Percentiles rank a stretch among this genome's conserved stretches.
Evolutionary conservation across 768 basidiomycete species (phyloP).

Genomic region (Tricholoma sp.): DNA sequence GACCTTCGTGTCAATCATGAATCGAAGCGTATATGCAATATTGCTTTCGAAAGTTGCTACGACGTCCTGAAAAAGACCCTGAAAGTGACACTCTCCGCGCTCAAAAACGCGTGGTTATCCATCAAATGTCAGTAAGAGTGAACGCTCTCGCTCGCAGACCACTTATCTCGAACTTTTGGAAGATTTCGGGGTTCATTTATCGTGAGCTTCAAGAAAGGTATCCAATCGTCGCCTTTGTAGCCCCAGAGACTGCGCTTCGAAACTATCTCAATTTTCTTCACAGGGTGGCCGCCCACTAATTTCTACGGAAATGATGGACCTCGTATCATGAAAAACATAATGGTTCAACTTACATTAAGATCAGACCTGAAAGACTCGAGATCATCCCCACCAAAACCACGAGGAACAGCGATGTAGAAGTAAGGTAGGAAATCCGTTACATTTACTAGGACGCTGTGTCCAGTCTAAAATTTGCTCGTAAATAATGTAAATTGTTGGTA

Average conservation of each 20-base stretch:
- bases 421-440: slow-evolving; percentile 86
- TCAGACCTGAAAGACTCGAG: slow-evolving; percentile 56
- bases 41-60: slow-evolving; percentile 90
- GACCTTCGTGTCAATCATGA: slow-evolving; percentile 98
- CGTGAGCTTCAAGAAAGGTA: slow-evolving; percentile 83
- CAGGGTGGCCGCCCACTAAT: slow-evolving; percentile 27
- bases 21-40: slow-evolving; percentile 83
- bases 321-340: not conserved
- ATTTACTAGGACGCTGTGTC: slow-evolving; percentile 85
- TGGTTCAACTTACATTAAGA: slow-evolving; percentile 60
- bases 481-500: not conserved
- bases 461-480: slow-evolving; percentile 41
- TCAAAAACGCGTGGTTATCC: slow-evolving; percentile 59
- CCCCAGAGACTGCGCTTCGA: slow-evolving; percentile 79
- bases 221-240: slow-evolving; percentile 75
- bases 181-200: slow-evolving; percentile 67
- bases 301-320: slow-evolving; percentile 19
- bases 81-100: slow-evolving; percentile 64
- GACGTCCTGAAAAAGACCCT: slow-evolving; percentile 48
- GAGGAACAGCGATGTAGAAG: slow-evolving; percentile 86
- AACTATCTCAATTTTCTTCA: slow-evolving; percentile 53
- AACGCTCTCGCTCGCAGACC: not conserved
- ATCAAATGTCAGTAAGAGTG: slow-evolving; percentile 10
- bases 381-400: slow-evolving; percentile 73
- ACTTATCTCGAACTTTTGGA: slow-evolving; percentile 92